These are phyloP conservation scores for Acanthamoeba pearcei DNA, from an alignment of 208 protist genomes.

Conservation along the genomic window DNA sequence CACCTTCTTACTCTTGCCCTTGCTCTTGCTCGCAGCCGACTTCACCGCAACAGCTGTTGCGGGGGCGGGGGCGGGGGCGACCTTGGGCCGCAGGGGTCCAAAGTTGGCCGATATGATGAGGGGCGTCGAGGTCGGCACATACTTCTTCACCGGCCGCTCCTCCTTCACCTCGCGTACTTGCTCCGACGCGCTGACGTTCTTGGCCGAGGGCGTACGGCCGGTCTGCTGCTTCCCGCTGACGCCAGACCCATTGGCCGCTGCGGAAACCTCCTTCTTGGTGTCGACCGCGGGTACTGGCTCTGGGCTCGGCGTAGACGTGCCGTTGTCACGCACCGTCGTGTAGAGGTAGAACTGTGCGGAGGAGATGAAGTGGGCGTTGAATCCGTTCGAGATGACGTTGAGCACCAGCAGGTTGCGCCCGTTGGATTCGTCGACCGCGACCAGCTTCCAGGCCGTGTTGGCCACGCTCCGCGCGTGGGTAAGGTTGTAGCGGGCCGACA, in stretches of 20 bases:
- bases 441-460: not conserved
- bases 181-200: no score
- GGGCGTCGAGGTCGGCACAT: slow-evolving; percentile 1
- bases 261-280: not conserved
- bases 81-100: not conserved
- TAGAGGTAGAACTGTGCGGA: slow-evolving; percentile 2
- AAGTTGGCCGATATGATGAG: slow-evolving; percentile 7
- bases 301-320: not conserved
- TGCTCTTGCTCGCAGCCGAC: not conserved
- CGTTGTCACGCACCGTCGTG: not conserved
- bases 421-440: not conserved
- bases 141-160: not conserved
- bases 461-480: not conserved
- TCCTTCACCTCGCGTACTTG: not conserved
- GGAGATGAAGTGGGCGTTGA: not conserved
- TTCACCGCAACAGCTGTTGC: no score
- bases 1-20: not conserved
- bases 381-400: not conserved
- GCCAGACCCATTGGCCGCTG: no score
- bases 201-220: no score
- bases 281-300: not conserved
- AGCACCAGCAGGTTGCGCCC: not conserved
- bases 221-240: not conserved
- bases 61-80: not conserved
- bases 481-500: not conserved